Conservation (phyloP, 768 basidiomycete species). For the Lactarius sanguifluus region DNA sequence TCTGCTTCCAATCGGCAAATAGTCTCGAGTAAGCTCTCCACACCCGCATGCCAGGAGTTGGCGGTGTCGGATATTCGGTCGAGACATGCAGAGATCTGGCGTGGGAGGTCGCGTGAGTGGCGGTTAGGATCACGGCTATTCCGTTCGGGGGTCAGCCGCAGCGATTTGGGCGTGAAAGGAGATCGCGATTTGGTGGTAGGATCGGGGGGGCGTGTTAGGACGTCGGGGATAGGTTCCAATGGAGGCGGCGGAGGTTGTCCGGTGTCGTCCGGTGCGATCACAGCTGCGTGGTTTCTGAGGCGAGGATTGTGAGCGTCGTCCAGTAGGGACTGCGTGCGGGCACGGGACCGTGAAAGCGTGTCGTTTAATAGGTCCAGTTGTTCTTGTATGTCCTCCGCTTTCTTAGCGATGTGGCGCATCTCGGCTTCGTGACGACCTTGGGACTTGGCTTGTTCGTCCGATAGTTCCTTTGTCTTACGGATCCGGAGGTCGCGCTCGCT, state of each 20-base stretch:
- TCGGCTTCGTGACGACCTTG: not conserved
- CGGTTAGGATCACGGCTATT: not conserved
- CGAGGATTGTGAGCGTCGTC: not conserved
- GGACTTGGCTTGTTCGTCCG: conserved; percentile 3
- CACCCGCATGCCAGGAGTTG: not conserved
- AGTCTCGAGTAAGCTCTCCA: not conserved
- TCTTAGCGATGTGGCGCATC: not conserved
- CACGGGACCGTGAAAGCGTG: not conserved
- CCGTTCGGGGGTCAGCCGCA: not conserved
- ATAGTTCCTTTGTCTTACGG: not conserved
- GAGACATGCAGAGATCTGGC: not conserved
- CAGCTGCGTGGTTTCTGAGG: no score
- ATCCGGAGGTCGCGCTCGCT: not conserved
- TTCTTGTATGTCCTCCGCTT: conserved; percentile 1
- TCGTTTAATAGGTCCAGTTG: not conserved
- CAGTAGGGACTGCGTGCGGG: not conserved
- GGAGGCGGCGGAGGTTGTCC: conserved; percentile 4
- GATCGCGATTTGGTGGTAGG: not conserved
- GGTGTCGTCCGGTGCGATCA: not conserved
- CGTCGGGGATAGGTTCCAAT: not conserved
- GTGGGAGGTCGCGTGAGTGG: not conserved
- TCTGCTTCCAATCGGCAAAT: not conserved
- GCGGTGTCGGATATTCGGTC: conserved; percentile 3
- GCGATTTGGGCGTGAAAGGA: not conserved
- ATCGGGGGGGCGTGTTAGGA: not conserved